Conservation (phyloP, 768 basidiomycete genomes). For the Pulveroboletus sp. region DNA sequence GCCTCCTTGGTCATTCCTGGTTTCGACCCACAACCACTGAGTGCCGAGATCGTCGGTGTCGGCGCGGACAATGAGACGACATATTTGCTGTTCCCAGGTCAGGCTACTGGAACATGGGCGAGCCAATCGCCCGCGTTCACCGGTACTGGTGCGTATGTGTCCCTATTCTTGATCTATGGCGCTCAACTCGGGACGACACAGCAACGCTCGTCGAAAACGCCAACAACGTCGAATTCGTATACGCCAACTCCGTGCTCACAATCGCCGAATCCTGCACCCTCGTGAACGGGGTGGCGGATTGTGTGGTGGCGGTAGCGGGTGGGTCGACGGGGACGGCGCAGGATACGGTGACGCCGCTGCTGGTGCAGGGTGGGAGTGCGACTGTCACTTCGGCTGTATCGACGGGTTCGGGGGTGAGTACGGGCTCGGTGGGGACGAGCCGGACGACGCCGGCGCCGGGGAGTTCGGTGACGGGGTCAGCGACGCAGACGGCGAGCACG, state of each 20-base stretch:
- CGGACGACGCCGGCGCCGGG: neutral
- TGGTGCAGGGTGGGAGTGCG: slow-evolving; percentile 8
- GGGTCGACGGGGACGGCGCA: neutral
- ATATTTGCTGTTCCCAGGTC: slow-evolving; percentile 37
- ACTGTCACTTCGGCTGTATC: neutral
- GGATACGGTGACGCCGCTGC: slow-evolving; percentile 5
- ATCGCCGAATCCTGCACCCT: slow-evolving; percentile 13
- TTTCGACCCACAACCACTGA: slow-evolving; percentile 43
- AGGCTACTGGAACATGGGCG: slow-evolving; percentile 30
- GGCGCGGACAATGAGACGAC: slow-evolving; percentile 42
- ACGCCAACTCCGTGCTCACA: slow-evolving; percentile 3
- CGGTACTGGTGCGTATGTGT: slow-evolving; percentile 35
- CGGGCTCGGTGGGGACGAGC: neutral
- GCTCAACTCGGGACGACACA: neutral
- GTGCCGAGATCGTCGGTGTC: slow-evolving; percentile 41
- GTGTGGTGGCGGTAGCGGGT: neutral
- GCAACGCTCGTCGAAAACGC: slow-evolving; percentile 5
- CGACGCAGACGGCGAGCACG: neutral
- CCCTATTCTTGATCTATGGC: neutral
- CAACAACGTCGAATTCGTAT: slow-evolving; percentile 4
- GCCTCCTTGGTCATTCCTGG: slow-evolving; percentile 44
- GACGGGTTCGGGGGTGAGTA: too few species aligned
- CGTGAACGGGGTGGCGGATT: slow-evolving; percentile 1
- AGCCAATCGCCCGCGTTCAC: slow-evolving; percentile 29
- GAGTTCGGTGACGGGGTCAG: slow-evolving; percentile 1